Evolutionary conservation across 345 rosid genomes (phyloP), one percentile per base, ranked within the genome.

Genomic region (Eucalyptus guilfoylei): DNA sequence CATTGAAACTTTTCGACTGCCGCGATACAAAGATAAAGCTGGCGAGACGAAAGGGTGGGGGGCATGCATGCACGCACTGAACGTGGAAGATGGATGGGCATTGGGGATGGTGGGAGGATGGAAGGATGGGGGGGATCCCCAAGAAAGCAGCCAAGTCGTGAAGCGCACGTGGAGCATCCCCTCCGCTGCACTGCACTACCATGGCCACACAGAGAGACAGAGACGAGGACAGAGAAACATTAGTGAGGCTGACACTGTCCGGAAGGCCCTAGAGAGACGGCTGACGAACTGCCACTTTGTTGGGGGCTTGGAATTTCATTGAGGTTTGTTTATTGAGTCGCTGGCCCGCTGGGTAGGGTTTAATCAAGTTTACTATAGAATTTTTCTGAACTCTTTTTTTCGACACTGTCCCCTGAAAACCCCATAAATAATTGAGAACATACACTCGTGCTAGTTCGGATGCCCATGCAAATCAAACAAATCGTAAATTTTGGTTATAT

Each of bases 381-480:
- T 69, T 69, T n/a, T 67, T 34, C 6, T 34, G 0, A 10, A 6
- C 6, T 14, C 17, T 69, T 16, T 62, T 17, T 9, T 10, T 14
- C 80, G 12, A n/a, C 80, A 5, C 23, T 4, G 0, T 5, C 42
- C 42, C 13, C 1, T 0, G 3, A 69, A 69, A 69, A 69, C 26
- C 80, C 7, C 15, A 11, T 11, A 76, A 76, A 37, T 21, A 23
- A 76, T 40, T 13, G 30, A 76, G 47, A 40, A 76, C 28, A 4
- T 40, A 6, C 3, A 2, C 3, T 11, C 5, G 0, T 40, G 2
- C 4, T 21, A 11, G 9, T 21, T 40, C 14, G 0, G 16, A 21
- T 40, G 45, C 0, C 0, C 8, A 1, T 11, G 9, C 28, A 40
- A 76, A 40, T 44, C 47, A 76, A 76, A 40, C 16, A 1, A 0